Conservation (phyloP, 192 early-diverging fungal species). For the Coemansia sp. region DNA sequence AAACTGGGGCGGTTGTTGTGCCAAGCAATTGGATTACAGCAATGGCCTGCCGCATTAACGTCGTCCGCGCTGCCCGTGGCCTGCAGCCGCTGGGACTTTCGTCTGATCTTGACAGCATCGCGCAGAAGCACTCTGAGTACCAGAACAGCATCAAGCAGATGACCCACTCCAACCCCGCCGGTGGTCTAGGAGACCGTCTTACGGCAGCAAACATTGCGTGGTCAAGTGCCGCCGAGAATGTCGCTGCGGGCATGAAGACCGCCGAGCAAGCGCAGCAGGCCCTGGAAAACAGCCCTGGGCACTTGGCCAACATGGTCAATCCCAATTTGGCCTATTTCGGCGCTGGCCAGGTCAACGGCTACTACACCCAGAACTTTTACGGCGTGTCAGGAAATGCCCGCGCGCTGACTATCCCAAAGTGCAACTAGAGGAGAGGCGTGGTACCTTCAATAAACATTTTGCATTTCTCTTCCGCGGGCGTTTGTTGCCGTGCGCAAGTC, state of each 20-base stretch:
- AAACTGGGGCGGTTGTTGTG: conserved; percentile 11
- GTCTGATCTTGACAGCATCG: conserved; percentile 18
- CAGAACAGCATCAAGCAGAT: conserved; percentile 41
- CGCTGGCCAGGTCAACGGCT: conserved; percentile 33
- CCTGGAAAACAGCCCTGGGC: conserved; percentile 51
- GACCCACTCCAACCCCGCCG: conserved; percentile 49
- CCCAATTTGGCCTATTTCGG: conserved; percentile 48
- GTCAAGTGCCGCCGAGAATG: conserved; percentile 50
- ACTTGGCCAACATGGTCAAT: conserved; percentile 54
- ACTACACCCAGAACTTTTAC: conserved; percentile 55
- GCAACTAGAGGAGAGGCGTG: conserved; percentile 16
- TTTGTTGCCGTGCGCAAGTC: too few species aligned
- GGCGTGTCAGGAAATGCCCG: conserved; percentile 12
- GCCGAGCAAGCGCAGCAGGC: conserved; percentile 37
- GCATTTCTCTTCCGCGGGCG: too few species aligned
- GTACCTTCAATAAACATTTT: too few species aligned
- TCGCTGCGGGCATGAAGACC: conserved; percentile 43
- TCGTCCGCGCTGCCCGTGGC: conserved; percentile 25
- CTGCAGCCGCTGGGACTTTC: conserved; percentile 33
- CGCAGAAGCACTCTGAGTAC: conserved; percentile 51
- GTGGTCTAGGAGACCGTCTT: conserved; percentile 40
- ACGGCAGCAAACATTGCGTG: conserved; percentile 18
- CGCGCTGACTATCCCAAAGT: conserved; percentile 32
- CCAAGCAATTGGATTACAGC: conserved; percentile 26
- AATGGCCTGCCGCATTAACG: conserved; percentile 49